Evolutionary conservation across 352 stramenopile genomes (phyloP), one percentile per base, ranked within the genome.

Genomic region (Phytophthora foliorum): DNA sequence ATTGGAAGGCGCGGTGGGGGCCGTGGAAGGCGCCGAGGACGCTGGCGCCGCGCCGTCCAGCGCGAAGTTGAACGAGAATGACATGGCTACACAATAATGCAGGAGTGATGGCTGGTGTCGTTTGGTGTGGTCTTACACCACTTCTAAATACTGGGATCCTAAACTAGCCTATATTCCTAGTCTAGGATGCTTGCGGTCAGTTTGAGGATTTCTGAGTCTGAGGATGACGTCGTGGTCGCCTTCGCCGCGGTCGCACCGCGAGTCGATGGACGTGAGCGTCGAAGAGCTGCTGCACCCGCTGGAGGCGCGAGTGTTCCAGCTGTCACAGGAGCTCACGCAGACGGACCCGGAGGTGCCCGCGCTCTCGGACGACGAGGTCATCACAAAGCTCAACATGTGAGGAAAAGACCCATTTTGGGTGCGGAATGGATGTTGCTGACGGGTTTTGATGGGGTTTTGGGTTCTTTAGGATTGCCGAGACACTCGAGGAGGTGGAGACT

Each of bases 371-470:
- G 84, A 91, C 29, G 82, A 89, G 32, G 63, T 89, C 27, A 87
- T 79, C 51, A 78, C 74, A 13, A 91, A 87, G 69, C 82, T 95
- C 50, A 93, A 95, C 74, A 80, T 88, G 86, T 94, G 55, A n/a
- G 42, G 4, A 48, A 50, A 53, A 10, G 17, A 70, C 32, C 41
- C 36, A 56, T 46, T 53, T 46, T 25, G 34, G 21, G 9, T 56
- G 49, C 52, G 25, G 49, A 68, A 71, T 57, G 41, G 48, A 46
- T 11, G 5, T 49, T 31, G 24, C 8, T 53, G 11, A 45, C 66
- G n/a, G 22, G 34, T 4, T 22, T 52, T 54, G 54, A 24, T 17
- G 3, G 17, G 16, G 1, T 45, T 6, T 46, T 69, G 29, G 21
- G 41, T 21, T 19, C 17, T 16, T 42, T 64, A 94, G 88, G 54